phyloP scores from a whole-genome alignment of 257 asterid species.

The Ilex aquifolium region DNA sequence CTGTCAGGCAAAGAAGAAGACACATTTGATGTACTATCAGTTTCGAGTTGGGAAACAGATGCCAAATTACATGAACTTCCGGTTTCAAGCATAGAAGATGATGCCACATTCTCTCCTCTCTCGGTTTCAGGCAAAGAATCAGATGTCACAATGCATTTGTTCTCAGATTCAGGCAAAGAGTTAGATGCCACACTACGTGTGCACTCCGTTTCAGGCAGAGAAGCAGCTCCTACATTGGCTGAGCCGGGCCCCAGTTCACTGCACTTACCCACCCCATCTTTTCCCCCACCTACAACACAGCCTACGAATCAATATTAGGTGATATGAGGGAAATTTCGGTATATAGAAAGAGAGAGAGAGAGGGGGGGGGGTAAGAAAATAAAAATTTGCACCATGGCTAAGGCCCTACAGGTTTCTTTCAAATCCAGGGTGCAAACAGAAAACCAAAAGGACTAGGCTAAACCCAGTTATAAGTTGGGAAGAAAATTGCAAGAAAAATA shows the following conservation, averaged over 20 bases:
- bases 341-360: background rate
- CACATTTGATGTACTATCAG: conserved; percentile 8
- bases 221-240: conserved; percentile 13
- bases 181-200: conserved; percentile 21
- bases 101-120: conserved; percentile 5
- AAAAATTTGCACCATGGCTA: background rate
- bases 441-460: background rate
- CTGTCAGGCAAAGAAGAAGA: conserved; percentile 22
- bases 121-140: conserved; percentile 20
- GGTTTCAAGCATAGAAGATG: conserved; percentile 18
- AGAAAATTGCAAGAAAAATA: background rate
- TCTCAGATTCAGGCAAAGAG: conserved; percentile 20
- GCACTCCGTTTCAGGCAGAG: conserved; percentile 37
- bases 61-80: conserved; percentile 7
- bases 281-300: conserved; percentile 49
- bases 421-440: background rate
- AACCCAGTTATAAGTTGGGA: background rate
- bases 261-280: conserved; percentile 44
- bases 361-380: background rate
- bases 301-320: background rate
- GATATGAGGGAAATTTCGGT: background rate
- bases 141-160: no score
- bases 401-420: background rate
- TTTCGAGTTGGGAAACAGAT: conserved; percentile 13
- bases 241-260: conserved; percentile 42